Evolutionary conservation across 805 yeast species (phyloP), one percentile per base, ranked within the genome.

Genomic region (Schizosaccharomyces octosporus): DNA sequence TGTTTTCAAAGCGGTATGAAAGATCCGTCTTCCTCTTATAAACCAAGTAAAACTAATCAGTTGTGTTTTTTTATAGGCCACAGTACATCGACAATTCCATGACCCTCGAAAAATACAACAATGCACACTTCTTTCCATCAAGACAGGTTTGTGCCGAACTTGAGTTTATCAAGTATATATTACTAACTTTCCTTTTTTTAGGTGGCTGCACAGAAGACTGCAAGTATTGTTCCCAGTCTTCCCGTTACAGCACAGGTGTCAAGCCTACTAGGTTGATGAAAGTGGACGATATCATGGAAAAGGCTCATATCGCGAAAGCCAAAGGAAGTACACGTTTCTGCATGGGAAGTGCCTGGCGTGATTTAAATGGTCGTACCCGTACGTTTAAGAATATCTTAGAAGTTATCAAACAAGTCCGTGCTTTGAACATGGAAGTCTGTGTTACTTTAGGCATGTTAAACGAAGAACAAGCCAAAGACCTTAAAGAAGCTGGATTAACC

Each of bases 331-430:
- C 93, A 0, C 74, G 93, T 65, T 85, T 85, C 68, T 85, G 93
- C 68, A 79, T 85, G 81, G 93, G 93, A 59, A 87, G 90, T 11
- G 93, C 93, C 1, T 85, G 90, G 93, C 77, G 93, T 69, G 90
- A 84, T 64, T 85, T 85, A 93, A 73, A 74, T 59, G 90, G 93
- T 19, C 74, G 93, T 59, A 84, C 83, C 69, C 77, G 81, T 19
- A 87, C 84, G 0, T 68, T 85, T 64, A 78, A 76, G 63, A 78
- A 74, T 64, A 83, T 85, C 62, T 73, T 79, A 31, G 78, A 79
- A 60, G 84, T 85, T 89, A 81, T 85, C 42, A 69, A 73, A 36
- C 77, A 73, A 62, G 82, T 85, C 60, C 81, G 83, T 66, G 81
- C 78, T 29, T 69, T 85, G 69, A 81, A 82, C 0, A 73, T 85